These are phyloP conservation scores for Backusella parvicylindrica DNA, from an alignment of 192 early-diverging fungal genomes.

Conservation along the genomic window DNA sequence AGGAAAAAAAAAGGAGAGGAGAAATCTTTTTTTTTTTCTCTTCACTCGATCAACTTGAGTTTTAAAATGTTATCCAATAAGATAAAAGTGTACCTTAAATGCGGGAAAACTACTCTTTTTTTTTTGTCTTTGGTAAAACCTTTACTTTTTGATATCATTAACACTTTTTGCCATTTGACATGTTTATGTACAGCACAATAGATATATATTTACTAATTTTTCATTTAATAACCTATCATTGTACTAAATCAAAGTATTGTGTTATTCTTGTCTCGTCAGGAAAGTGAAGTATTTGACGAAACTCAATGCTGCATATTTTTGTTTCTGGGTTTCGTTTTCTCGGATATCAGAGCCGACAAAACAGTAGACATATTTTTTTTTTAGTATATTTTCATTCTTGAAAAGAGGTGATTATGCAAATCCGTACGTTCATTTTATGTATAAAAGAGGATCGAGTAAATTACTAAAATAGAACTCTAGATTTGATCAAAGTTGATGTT, in stretches of 20 bases:
- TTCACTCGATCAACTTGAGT: neutral
- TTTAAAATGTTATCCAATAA: neutral
- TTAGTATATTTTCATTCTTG: neutral
- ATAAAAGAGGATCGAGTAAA: neutral
- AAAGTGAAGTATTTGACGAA: neutral
- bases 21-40: neutral
- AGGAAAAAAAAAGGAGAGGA: constrained; percentile 13
- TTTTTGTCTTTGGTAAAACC: neutral
- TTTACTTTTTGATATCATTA: neutral
- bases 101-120: neutral
- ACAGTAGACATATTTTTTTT: neutral
- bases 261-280: neutral
- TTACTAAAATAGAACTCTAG: neutral
- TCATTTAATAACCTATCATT: neutral
- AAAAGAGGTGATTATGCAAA: neutral
- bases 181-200: neutral
- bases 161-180: neutral
- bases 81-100: neutral
- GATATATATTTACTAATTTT: no score
- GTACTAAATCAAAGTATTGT: neutral
- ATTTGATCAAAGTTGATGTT: neutral
- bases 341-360: neutral
- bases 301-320: neutral
- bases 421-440: neutral
- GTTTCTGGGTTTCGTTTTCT: neutral